A percentile compares a stretch with the other conserved stretches of the same genome.
Evolutionary conservation across 768 basidiomycete genomes (phyloP).

Genomic region (Lactarius hatsudake): DNA sequence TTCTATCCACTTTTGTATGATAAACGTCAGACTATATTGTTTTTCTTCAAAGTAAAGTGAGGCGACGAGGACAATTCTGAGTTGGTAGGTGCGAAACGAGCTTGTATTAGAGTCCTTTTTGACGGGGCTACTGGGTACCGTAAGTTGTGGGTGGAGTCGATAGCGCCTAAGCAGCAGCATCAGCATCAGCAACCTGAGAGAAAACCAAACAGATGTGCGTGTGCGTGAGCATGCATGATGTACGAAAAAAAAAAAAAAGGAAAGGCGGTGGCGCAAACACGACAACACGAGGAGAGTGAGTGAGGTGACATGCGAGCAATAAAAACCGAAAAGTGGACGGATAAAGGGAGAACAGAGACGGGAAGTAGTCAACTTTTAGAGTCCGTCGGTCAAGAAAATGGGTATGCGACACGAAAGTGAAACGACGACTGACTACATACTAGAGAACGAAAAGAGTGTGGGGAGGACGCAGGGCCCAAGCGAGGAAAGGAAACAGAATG

Average conservation of each 20-base stretch:
- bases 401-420: neutral
- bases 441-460: neutral
- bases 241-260: neutral
- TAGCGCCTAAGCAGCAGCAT: neutral
- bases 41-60: neutral
- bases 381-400: neutral
- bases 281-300: neutral
- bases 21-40: neutral
- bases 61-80: neutral
- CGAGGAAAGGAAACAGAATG: neutral
- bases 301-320: neutral
- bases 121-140: neutral
- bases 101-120: constrained; percentile 4
- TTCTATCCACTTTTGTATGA: constrained; percentile 8
- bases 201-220: neutral
- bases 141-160: constrained; percentile 8
- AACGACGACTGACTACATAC: neutral
- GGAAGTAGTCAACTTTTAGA: neutral
- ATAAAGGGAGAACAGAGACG: neutral
- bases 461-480: neutral
- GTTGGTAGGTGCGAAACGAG: constrained; percentile 19
- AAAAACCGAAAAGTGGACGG: neutral
- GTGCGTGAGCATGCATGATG: neutral
- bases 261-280: neutral
- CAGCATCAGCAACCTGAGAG: neutral